Evolutionary conservation across 177 flowering plant species (phyloP).

Genomic region (Telopea speciosissima): DNA sequence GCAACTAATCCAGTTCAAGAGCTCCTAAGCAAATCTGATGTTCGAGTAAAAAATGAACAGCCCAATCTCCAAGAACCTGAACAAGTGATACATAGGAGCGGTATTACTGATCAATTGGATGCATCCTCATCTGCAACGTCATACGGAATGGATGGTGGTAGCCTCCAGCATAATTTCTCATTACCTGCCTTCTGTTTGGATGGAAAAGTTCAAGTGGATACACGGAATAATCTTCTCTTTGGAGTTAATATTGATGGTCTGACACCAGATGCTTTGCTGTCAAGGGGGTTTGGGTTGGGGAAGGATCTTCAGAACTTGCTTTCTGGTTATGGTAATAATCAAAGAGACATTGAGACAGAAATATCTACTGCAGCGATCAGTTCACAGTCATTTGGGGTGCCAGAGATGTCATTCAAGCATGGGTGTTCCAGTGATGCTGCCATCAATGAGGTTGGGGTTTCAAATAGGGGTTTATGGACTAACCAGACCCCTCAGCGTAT

Average conservation of each 20-base stretch:
- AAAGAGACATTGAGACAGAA: slow-evolving; percentile 79
- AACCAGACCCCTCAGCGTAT: slow-evolving; percentile 65
- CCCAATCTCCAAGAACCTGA: slow-evolving; percentile 47
- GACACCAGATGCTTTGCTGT: slow-evolving; percentile 69
- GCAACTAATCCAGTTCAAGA: slow-evolving; percentile 46
- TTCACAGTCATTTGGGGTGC: slow-evolving; percentile 84
- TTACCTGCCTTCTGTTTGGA: slow-evolving; percentile 58
- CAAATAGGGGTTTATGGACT: slow-evolving; percentile 59
- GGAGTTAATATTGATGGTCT: slow-evolving; percentile 54
- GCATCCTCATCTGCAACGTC: slow-evolving; percentile 82
- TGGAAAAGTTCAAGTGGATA: slow-evolving; percentile 61
- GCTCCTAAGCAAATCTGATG: slow-evolving; percentile 46
- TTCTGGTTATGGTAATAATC: slow-evolving; percentile 52
- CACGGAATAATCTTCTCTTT: slow-evolving; percentile 60
- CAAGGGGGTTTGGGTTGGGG: slow-evolving; percentile 74
- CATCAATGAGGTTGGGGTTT: slow-evolving; percentile 53
- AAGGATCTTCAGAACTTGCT: slow-evolving; percentile 86
- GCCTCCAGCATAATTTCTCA: slow-evolving; percentile 49
- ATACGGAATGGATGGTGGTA: slow-evolving; percentile 68
- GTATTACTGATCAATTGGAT: slow-evolving; percentile 59
- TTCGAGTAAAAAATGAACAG: slow-evolving; percentile 45
- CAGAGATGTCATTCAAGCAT: slow-evolving; percentile 69
- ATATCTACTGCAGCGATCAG: slow-evolving; percentile 74
- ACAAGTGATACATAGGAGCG: slow-evolving; percentile 39
- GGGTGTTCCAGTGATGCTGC: slow-evolving; percentile 66